Conservation (phyloP, 805 yeast genomes). For the Yarrowia divulgata region DNA sequence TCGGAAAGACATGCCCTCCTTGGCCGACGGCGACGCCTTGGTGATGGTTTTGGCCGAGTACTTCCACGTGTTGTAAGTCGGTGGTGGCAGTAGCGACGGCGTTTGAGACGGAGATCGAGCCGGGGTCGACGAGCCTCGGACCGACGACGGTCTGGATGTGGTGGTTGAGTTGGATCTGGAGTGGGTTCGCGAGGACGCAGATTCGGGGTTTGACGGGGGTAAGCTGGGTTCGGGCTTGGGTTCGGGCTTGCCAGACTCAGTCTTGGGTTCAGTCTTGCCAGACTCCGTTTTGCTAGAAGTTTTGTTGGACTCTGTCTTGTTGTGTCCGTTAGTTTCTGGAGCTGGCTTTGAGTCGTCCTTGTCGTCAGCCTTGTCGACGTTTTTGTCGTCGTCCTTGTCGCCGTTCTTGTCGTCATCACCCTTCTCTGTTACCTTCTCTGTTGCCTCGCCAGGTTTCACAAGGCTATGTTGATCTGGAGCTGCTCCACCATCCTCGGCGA, state of each 20-base stretch:
- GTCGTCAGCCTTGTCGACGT: background rate
- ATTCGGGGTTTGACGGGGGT: background rate
- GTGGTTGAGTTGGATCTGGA: background rate
- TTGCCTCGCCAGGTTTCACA: background rate
- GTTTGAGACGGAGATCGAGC: background rate
- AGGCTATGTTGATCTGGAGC: background rate
- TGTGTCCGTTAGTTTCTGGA: no score
- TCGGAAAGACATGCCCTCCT: conserved; percentile 50
- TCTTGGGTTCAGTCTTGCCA: background rate
- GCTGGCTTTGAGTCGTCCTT: background rate
- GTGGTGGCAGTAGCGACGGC: background rate
- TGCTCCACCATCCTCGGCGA: no score
- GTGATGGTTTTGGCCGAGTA: conserved; percentile 28
- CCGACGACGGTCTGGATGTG: background rate
- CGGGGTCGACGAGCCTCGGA: conserved; percentile 1
- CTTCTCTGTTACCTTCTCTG: background rate
- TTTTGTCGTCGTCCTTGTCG: background rate
- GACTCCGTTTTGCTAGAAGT: no score
- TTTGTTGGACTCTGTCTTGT: no score
- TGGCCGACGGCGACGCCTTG: conserved; percentile 51
- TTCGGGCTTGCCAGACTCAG: background rate
- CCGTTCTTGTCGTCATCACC: background rate
- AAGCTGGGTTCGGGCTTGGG: background rate
- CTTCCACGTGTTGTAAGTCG: conserved; percentile 37
- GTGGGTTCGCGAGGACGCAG: background rate